These are phyloP conservation scores for Cytospora leucostoma DNA, from an alignment of 2,329 filamentous ascomycete species.

Conservation along the genomic window DNA sequence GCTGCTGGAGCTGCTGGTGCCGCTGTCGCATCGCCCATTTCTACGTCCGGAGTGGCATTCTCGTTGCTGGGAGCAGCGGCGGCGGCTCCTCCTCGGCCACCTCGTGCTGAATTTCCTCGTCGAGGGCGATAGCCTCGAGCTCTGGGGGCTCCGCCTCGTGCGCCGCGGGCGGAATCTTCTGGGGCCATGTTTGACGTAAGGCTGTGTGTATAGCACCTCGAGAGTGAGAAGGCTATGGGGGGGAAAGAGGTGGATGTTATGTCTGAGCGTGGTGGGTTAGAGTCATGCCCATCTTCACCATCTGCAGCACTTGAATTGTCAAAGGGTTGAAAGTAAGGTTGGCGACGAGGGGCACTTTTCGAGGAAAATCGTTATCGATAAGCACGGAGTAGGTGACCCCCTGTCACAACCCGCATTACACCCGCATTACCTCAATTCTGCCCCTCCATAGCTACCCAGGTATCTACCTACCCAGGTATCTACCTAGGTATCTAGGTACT, in stretches of 20 bases:
- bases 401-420: not conserved
- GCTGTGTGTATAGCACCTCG: constrained; percentile 21
- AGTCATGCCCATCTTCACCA: not conserved
- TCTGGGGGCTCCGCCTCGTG: constrained; percentile 29
- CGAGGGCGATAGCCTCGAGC: constrained; percentile 31
- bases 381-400: not conserved
- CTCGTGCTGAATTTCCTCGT: constrained; percentile 30
- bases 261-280: not conserved
- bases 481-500: not conserved
- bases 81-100: constrained; percentile 32
- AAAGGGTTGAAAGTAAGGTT: constrained; percentile 10
- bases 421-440: constrained; percentile 2
- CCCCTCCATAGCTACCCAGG: not conserved
- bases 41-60: not conserved
- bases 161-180: constrained; percentile 22
- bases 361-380: constrained; percentile 21
- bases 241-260: not conserved
- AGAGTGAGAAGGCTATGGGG: not conserved
- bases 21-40: constrained; percentile 1
- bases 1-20: constrained; percentile 1
- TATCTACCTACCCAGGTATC: not conserved
- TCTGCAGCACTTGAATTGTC: not conserved
- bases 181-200: constrained; percentile 17
- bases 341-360: constrained; percentile 11
- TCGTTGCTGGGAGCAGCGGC: constrained; percentile 8